Evolutionary conservation across 345 rosid genomes (phyloP).

Genomic region (Eutrema yunnanense): DNA sequence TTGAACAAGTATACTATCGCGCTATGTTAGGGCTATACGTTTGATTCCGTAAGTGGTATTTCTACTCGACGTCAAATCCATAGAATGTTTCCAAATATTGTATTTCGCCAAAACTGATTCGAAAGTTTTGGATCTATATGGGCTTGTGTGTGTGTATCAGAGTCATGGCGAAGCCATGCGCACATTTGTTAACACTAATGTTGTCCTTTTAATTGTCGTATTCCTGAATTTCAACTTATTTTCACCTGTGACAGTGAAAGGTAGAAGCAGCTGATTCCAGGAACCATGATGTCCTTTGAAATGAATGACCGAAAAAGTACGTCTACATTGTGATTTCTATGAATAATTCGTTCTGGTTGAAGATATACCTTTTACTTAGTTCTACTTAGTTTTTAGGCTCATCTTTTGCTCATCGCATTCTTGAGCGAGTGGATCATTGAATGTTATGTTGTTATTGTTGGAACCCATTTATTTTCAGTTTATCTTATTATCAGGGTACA

Average conservation of each 20-base stretch:
- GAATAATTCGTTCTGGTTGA: neutral
- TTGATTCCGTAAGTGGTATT: neutral
- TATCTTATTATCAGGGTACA: neutral
- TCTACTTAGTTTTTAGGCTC: neutral
- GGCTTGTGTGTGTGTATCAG: neutral
- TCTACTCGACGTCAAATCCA: neutral
- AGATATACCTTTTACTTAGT: neutral
- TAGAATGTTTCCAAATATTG: neutral
- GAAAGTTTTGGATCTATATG: neutral
- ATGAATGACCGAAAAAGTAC: conserved; percentile 36
- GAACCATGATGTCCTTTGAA: conserved; percentile 33
- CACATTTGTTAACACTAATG: neutral
- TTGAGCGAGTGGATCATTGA: neutral
- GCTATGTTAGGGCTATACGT: neutral
- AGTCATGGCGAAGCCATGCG: neutral
- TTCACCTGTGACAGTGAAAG: conserved; percentile 6
- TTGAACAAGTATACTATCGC: neutral
- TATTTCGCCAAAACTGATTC: neutral
- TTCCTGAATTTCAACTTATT: neutral
- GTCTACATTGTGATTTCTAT: neutral
- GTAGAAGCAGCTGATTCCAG: conserved; percentile 2
- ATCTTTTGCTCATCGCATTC: neutral
- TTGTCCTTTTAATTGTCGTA: neutral
- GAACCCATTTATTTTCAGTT: neutral
- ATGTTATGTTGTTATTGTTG: neutral